A percentile compares a stretch with the other conserved stretches of the same genome.
Conservation (phyloP, 495 filamentous ascomycete species). For the Barbatosphaeria neglecta region DNA sequence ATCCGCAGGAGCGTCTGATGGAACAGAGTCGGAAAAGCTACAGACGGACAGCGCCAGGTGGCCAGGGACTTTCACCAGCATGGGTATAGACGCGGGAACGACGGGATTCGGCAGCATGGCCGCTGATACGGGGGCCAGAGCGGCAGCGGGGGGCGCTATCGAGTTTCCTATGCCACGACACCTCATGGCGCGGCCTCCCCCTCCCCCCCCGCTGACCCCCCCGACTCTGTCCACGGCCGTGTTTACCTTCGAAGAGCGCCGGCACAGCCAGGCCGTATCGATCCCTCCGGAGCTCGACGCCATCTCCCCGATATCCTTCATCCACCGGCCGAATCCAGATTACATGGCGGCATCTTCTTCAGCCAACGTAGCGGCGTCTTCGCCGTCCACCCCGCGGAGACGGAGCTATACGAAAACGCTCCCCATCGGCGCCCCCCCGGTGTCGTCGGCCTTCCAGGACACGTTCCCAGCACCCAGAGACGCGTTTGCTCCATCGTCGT, state of each 20-base stretch:
- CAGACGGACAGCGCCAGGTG: not conserved
- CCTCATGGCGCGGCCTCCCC: constrained; percentile 21
- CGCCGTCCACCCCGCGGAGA: constrained; percentile 19
- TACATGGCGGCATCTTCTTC: constrained; percentile 22
- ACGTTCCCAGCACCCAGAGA: not conserved
- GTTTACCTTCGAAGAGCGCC: constrained; percentile 27
- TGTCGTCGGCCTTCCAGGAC: constrained; percentile 4
- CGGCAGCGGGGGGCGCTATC: not conserved
- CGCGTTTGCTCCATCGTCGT: constrained; percentile 29
- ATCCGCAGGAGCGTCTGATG: not conserved
- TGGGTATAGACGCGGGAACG: not conserved
- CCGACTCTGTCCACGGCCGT: constrained; percentile 17
- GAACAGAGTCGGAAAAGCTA: not conserved
- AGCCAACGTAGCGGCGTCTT: constrained; percentile 9
- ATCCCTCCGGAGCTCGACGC: constrained; percentile 22
- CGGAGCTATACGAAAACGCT: constrained; percentile 31
- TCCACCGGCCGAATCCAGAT: constrained; percentile 28
- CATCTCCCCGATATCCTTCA: constrained; percentile 13
- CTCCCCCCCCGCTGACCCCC: constrained; percentile 28
- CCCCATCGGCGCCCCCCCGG: constrained; percentile 21
- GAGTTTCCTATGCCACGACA: constrained; percentile 10
- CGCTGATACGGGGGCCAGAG: too few relatives aligned
- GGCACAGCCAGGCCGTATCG: constrained; percentile 24
- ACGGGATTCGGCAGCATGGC: not conserved
- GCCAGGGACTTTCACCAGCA: not conserved